Base-by-base conservation (phyloP, 164 flowering plant species). In the Vitis cinerea region DNA sequence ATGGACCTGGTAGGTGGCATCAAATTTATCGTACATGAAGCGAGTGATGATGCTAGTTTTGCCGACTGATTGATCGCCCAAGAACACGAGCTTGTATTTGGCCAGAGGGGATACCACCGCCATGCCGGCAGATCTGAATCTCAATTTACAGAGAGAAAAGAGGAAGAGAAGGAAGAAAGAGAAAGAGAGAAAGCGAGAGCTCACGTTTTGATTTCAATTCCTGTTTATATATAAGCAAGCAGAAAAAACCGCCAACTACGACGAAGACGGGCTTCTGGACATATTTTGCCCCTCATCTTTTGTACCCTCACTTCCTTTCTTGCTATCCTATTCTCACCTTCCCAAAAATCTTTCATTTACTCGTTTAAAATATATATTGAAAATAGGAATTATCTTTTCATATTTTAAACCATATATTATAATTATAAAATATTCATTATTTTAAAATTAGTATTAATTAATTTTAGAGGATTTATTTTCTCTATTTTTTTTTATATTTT, bases 1-100 rank as follows among this genome's bases (percentile, higher is more conserved):
- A 4, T n/a, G 8, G 51, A 90, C 97, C 93, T 91, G 97, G 60
- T 91, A 91, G 14, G 93, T 90, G 70, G 82, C 83, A 70, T 91
- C 97, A 81, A 91, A 91, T 74, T 91, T 91, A 64, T 91, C 97
- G 76, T 91, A 89, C 96, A 90, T 90, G 84, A 89, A 90, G 47
- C 96, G 90, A 57, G 96, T 90, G 80, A 90, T 90, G 82, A 90
- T 89, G 81, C 93, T 90, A 69, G 93, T 90, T 78, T 90, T 90
- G 7, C 96, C 96, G 30, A 90, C 96, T 49, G 96, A 90, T 74
- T 90, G 93, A 78, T 90, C 96, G 12, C 95, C 95, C 71, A 90
- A 75, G 77, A 90, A 90, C 37, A 90, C 95, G 9, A 90, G 83
- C 77, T 90, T 90, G 87, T 85, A 90, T 70, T 90, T 90, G 44